Conservation (phyloP, 208 protist species). For the Acanthamoeba polyphaga region DNA sequence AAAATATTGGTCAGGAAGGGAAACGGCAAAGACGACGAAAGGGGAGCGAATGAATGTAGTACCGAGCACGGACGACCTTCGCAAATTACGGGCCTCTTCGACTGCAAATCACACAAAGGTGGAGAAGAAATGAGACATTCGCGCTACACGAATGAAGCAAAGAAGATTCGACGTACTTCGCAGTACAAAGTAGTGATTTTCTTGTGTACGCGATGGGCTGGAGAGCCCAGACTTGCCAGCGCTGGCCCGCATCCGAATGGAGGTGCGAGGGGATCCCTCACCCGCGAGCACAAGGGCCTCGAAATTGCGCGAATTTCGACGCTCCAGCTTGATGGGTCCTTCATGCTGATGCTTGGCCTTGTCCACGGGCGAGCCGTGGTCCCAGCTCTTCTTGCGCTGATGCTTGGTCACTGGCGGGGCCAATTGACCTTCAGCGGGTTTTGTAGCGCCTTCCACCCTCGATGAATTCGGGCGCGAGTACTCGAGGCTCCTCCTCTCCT, state of each 20-base stretch:
- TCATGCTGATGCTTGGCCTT: neutral
- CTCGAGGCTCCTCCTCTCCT: constrained; percentile 28
- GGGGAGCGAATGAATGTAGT: too few species aligned
- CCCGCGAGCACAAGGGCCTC: constrained; percentile 31
- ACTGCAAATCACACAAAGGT: neutral
- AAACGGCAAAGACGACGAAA: neutral
- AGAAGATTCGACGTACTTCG: neutral
- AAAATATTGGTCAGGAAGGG: too few species aligned
- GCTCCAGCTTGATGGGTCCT: neutral
- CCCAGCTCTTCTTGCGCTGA: constrained; percentile 38
- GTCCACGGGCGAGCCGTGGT: constrained; percentile 6
- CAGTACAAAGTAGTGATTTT: constrained; percentile 66
- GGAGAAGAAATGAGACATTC: neutral
- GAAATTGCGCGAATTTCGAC: constrained; percentile 62
- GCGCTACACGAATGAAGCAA: neutral
- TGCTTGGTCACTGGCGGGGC: neutral
- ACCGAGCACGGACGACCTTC: constrained; percentile 50
- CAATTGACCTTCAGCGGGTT: neutral
- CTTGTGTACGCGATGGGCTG: too few species aligned
- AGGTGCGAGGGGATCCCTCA: constrained; percentile 19
- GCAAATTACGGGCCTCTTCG: constrained; percentile 60
- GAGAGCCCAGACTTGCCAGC: neutral
- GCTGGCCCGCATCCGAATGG: neutral
- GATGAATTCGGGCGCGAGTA: neutral
- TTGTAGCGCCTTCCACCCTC: neutral